These are phyloP conservation scores for Ceratocystiopsis sp. DNA, from an alignment of 2,329 filamentous ascomycete species.

Conservation along the genomic window DNA sequence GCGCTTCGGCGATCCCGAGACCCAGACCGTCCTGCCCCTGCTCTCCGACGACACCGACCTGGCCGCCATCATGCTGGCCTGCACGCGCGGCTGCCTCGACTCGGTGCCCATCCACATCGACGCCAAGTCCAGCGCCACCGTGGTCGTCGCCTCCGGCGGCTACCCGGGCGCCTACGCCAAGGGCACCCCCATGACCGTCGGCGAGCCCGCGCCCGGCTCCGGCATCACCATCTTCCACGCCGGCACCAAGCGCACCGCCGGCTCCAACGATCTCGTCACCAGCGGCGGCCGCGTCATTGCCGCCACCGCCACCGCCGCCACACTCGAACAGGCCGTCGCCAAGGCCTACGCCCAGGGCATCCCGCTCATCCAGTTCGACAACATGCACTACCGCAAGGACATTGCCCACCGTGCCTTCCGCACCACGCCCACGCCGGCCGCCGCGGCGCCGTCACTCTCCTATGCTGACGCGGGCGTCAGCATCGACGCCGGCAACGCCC, in stretches of 20 bases:
- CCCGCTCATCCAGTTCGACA: constrained; percentile 61
- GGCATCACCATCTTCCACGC: constrained; percentile 77
- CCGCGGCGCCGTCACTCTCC: constrained; percentile 45
- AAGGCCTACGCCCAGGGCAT: constrained; percentile 71
- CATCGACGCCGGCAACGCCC: constrained; percentile 83
- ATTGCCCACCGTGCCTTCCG: constrained; percentile 63
- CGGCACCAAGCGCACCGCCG: constrained; percentile 52
- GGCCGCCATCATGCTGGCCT: constrained; percentile 76
- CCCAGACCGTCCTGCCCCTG: constrained; percentile 68
- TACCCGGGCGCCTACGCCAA: constrained; percentile 81
- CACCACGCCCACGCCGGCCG: constrained; percentile 19
- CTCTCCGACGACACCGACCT: constrained; percentile 66
- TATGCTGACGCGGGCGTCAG: constrained; percentile 89
- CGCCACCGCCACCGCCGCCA: constrained; percentile 57
- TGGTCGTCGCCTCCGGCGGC: constrained; percentile 83
- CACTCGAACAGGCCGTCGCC: constrained; percentile 65
- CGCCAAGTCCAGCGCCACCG: constrained; percentile 63
- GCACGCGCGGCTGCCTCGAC: constrained; percentile 57
- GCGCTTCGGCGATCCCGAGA: constrained; percentile 82
- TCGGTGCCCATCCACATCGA: constrained; percentile 52
- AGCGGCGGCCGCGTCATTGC: constrained; percentile 86
- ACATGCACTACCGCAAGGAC: constrained; percentile 84
- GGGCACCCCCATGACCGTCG: constrained; percentile 44
- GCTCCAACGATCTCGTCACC: constrained; percentile 46
- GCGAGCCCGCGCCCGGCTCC: constrained; percentile 24